These are phyloP conservation scores for Pseudogymnoascus destructans DNA, from an alignment of 2,329 filamentous ascomycete species.

Conservation along the genomic window DNA sequence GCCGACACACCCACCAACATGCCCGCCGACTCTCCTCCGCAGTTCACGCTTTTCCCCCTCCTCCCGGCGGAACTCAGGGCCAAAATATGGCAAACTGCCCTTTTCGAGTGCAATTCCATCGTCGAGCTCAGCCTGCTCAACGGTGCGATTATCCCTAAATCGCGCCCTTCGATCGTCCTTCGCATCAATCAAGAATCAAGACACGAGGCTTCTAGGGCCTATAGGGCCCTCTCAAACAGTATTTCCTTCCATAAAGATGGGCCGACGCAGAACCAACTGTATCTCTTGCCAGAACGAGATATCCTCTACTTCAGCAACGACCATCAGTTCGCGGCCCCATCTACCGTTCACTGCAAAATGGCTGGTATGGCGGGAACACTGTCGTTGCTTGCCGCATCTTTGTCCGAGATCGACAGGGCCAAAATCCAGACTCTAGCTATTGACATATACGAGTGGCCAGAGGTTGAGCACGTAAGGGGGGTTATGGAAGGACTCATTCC, in stretches of 20 bases:
- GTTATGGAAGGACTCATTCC: neutral
- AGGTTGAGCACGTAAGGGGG: neutral
- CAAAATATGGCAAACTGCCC: neutral
- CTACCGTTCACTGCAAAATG: neutral
- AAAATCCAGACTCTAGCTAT: neutral
- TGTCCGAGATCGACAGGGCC: neutral
- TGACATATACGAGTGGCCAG: neutral
- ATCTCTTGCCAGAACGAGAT: neutral
- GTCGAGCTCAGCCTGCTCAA: neutral
- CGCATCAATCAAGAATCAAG: neutral
- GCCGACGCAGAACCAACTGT: neutral
- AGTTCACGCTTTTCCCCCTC: neutral
- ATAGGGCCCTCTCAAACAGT: neutral
- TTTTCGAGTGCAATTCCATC: neutral
- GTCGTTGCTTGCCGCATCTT: neutral
- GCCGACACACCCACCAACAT: neutral
- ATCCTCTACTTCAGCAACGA: neutral
- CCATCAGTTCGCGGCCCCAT: neutral
- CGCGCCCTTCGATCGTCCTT: neutral
- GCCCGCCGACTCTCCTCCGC: neutral
- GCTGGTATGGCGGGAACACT: neutral
- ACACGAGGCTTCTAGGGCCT: neutral
- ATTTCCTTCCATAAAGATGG: neutral
- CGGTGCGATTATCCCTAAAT: neutral
- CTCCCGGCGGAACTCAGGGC: neutral